phyloP scores from a whole-genome alignment of 768 basidiomycete genomes.

The Lactarius evosmus region DNA sequence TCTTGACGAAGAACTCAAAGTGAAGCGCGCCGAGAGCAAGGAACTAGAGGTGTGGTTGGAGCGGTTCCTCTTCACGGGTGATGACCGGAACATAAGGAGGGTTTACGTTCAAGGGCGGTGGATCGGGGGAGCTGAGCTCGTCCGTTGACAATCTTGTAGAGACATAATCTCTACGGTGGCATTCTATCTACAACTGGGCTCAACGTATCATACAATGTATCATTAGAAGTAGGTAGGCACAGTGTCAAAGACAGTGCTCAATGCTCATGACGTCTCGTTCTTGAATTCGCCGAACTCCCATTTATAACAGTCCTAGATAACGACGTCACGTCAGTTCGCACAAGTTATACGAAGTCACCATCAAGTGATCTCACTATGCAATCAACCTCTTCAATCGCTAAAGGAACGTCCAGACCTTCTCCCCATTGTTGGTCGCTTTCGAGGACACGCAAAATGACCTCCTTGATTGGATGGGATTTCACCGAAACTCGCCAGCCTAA shows the following conservation, averaged over 20 bases:
- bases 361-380: conserved; percentile 50
- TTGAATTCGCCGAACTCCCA: conserved; percentile 66
- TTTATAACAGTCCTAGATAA: conserved; percentile 67
- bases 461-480: conserved; percentile 52
- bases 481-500: conserved; percentile 60
- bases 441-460: conserved; percentile 52
- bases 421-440: conserved; percentile 48
- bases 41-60: conserved; percentile 64
- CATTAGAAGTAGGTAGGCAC: conserved; percentile 6
- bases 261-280: conserved; percentile 23
- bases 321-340: not conserved
- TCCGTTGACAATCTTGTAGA: not conserved
- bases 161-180: not conserved
- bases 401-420: conserved; percentile 49
- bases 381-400: conserved; percentile 55
- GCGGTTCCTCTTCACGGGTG: conserved; percentile 82
- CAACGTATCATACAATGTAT: conserved; percentile 6
- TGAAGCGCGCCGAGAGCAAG: conserved; percentile 31
- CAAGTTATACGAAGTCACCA: not conserved
- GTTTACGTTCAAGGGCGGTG: conserved; percentile 82
- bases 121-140: conserved; percentile 64
- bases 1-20: conserved; percentile 33
- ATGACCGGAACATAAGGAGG: conserved; percentile 74
- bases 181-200: not conserved
- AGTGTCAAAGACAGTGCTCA: conserved; percentile 2